Evolutionary conservation across 139 green algal genomes (phyloP).

Genomic region (Chlorella sp.): DNA sequence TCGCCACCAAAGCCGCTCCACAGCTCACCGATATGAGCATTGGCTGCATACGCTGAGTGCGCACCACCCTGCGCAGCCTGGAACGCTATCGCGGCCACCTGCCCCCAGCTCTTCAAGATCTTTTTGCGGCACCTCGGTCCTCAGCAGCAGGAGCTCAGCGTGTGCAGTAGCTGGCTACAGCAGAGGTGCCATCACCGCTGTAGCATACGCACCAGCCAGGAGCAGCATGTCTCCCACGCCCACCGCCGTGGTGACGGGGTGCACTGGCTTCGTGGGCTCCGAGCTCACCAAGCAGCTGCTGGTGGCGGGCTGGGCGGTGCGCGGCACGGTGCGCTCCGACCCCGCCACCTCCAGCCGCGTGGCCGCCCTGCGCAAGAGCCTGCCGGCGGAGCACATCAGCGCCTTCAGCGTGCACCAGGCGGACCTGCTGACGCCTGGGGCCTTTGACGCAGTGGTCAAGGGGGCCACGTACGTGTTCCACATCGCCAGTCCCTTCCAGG

Average conservation of each 20-base stretch:
- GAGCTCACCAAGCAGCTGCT: conserved; percentile 39
- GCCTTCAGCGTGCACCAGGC: not conserved
- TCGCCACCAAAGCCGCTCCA: too few species aligned
- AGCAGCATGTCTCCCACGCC: too few species aligned
- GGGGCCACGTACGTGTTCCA: conserved; percentile 67
- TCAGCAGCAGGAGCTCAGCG: too few species aligned
- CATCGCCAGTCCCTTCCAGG: conserved; percentile 33
- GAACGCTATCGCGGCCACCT: too few species aligned
- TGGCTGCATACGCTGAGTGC: too few species aligned
- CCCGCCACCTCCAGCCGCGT: not conserved
- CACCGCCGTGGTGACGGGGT: conserved; percentile 17
- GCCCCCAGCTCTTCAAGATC: too few species aligned
- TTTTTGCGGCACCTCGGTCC: too few species aligned
- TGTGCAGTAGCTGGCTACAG: too few species aligned
- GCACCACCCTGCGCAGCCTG: too few species aligned
- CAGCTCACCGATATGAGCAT: too few species aligned
- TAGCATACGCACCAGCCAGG: too few species aligned
- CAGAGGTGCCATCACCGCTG: too few species aligned
- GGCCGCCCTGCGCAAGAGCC: not conserved
- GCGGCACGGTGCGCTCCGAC: conserved; percentile 6
- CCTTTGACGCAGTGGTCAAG: conserved; percentile 35
- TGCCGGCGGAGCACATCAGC: not conserved
- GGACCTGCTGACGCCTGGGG: not conserved
- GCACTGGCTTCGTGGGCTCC: conserved; percentile 31
- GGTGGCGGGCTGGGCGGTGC: not conserved